phyloP scores from a whole-genome alignment of 1,139 yeast genomes.

The Protomyces gravidus region DNA sequence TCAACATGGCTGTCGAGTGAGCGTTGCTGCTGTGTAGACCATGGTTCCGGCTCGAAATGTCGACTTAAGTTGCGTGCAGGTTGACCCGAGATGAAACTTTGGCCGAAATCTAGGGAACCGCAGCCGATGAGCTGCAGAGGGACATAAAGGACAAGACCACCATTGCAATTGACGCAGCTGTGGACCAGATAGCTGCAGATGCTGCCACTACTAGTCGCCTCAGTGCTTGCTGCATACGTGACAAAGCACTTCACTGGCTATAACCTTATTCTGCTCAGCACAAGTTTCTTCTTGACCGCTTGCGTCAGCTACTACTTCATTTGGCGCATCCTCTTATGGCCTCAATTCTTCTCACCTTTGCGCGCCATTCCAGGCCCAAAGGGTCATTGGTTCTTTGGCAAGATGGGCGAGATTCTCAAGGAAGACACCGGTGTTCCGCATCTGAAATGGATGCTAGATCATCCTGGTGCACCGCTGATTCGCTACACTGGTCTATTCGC shows the following conservation, averaged over 20 bases:
- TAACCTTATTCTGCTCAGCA: constrained; percentile 10
- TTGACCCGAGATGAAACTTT: no score
- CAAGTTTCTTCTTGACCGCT: not conserved
- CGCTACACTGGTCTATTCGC: constrained; percentile 29
- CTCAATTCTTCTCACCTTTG: constrained; percentile 30
- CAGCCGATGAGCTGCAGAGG: no score
- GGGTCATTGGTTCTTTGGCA: constrained; percentile 32
- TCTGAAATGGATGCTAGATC: constrained; percentile 27
- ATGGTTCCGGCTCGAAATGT: no score
- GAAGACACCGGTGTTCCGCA: constrained; percentile 27
- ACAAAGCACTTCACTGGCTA: constrained; percentile 10
- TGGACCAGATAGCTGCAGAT: no score
- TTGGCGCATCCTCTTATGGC: constrained; percentile 28
- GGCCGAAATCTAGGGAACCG: no score
- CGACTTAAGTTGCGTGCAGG: no score
- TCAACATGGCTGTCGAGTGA: no score
- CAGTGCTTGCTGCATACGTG: not conserved
- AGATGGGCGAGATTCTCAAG: constrained; percentile 13
- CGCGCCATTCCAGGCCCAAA: constrained; percentile 28
- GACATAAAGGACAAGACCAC: no score
- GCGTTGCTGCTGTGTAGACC: no score
- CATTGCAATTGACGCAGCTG: no score
- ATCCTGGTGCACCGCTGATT: constrained; percentile 29
- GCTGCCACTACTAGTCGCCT: not conserved
- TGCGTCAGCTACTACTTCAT: constrained; percentile 7